Evolutionary conservation across 331 rosid species (phyloP).

Genomic region (Quercus lobata): DNA sequence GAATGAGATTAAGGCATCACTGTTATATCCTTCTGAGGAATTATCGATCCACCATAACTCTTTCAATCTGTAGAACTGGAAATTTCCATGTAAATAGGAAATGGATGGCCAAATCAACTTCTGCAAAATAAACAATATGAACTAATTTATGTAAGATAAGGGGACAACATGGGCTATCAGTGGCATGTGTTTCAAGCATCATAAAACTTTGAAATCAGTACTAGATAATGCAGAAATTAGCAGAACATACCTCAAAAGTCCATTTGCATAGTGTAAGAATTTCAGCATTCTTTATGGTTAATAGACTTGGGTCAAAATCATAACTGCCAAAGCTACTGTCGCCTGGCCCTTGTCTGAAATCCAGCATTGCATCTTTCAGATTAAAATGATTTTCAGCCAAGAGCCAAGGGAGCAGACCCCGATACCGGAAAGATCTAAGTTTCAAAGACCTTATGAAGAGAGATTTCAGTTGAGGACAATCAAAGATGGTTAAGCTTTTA

Average conservation of each 20-base stretch:
- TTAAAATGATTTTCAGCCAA: conserved; percentile 58
- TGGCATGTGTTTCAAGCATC: background rate
- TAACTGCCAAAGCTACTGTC: conserved; percentile 16
- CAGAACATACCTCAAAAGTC: conserved; percentile 62
- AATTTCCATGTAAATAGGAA: conserved; percentile 33
- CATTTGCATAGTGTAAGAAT: conserved; percentile 61
- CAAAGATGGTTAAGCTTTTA: conserved; percentile 44
- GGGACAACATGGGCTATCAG: background rate
- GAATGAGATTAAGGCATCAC: conserved; percentile 45
- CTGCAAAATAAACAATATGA: conserved; percentile 29
- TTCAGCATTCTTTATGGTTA: conserved; percentile 64
- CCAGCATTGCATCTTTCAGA: conserved; percentile 62
- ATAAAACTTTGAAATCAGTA: background rate
- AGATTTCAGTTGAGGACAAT: conserved; percentile 49
- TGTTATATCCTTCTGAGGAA: conserved; percentile 28
- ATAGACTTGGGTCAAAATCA: conserved; percentile 61
- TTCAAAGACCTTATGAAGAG: conserved; percentile 45
- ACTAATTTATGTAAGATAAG: background rate
- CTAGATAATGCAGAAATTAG: background rate
- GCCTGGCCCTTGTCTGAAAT: conserved; percentile 54
- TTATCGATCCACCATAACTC: conserved; percentile 72
- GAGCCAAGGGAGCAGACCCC: conserved; percentile 60
- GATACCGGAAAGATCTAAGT: conserved; percentile 42
- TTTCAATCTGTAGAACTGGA: conserved; percentile 57
- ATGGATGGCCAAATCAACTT: conserved; percentile 64